Evolutionary conservation across 352 stramenopile species (phyloP).

Genomic region (Globisporangium okanoganense): DNA sequence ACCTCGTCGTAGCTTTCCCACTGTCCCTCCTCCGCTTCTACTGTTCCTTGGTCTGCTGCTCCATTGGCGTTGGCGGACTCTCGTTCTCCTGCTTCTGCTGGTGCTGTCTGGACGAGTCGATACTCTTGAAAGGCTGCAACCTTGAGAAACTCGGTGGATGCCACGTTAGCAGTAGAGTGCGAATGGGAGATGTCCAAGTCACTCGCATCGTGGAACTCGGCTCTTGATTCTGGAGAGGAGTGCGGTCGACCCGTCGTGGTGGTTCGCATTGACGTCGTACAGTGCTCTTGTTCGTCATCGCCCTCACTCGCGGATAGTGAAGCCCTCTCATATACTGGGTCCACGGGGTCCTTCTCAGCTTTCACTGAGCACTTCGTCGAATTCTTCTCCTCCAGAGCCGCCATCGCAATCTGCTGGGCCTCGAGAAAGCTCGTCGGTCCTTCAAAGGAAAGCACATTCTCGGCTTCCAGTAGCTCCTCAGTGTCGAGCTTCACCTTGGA

Average conservation of each 20-base stretch:
- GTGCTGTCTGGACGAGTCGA: background rate
- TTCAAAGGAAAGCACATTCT: slow-evolving; percentile 24
- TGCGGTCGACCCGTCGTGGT: slow-evolving; percentile 4
- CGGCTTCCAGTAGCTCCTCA: background rate
- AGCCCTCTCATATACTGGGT: background rate
- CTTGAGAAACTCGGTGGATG: background rate
- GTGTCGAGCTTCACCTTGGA: background rate
- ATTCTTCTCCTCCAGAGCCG: slow-evolving; percentile 1
- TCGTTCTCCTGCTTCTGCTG: background rate
- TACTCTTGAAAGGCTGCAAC: background rate
- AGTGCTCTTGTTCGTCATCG: background rate
- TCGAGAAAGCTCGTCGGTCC: slow-evolving; percentile 39
- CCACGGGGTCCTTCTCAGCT: background rate
- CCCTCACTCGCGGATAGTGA: background rate
- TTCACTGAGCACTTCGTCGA: background rate
- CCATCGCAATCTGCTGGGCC: slow-evolving; percentile 27
- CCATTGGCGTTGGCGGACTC: background rate
- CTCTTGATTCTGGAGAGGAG: background rate
- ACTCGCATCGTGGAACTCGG: background rate
- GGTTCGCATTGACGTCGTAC: background rate
- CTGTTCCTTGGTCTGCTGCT: background rate
- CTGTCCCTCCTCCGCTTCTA: background rate
- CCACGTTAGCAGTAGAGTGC: background rate
- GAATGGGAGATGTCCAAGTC: background rate
- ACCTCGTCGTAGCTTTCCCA: slow-evolving; percentile 6